These are phyloP conservation scores for Golubevia pallescens DNA, from an alignment of 1,284 basidiomycete species.

Conservation along the genomic window DNA sequence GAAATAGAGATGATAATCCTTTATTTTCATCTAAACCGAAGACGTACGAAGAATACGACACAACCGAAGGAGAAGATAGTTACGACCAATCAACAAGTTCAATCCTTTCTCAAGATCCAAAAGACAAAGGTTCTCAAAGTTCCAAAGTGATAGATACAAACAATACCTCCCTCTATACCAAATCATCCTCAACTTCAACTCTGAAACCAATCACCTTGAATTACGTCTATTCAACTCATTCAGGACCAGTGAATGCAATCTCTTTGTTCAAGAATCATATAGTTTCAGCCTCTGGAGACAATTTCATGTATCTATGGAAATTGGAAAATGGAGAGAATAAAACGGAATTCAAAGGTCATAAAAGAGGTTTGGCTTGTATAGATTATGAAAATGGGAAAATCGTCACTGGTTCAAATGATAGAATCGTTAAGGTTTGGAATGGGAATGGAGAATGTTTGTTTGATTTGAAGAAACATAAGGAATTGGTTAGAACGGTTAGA, in stretches of 20 bases:
- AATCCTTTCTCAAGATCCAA: too few species aligned
- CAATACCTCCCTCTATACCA: neutral
- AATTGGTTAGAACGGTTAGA: constrained; percentile 33
- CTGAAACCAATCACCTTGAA: too few species aligned
- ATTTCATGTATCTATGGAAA: constrained; percentile 37
- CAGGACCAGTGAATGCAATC: constrained; percentile 30
- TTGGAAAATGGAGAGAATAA: constrained; percentile 20
- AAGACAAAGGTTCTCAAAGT: too few species aligned
- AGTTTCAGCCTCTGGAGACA: constrained; percentile 40
- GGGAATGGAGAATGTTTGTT: constrained; percentile 24
- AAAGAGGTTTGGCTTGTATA: constrained; percentile 41
- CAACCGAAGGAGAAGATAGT: too few species aligned
- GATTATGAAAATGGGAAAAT: constrained; percentile 23
- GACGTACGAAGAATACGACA: too few species aligned
- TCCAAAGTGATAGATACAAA: neutral
- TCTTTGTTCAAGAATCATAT: constrained; percentile 22
- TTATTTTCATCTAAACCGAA: neutral
- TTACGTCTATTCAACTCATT: constrained; percentile 11
- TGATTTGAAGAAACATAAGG: constrained; percentile 23
- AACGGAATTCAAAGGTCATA: constrained; percentile 28
- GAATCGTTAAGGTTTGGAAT: constrained; percentile 20
- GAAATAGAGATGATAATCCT: neutral
- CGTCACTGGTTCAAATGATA: constrained; percentile 10
- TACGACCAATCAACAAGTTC: neutral
- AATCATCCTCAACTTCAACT: too few species aligned